These are phyloP conservation scores for Pythium grandisporangium DNA, from an alignment of 352 stramenopile species.

Conservation along the genomic window DNA sequence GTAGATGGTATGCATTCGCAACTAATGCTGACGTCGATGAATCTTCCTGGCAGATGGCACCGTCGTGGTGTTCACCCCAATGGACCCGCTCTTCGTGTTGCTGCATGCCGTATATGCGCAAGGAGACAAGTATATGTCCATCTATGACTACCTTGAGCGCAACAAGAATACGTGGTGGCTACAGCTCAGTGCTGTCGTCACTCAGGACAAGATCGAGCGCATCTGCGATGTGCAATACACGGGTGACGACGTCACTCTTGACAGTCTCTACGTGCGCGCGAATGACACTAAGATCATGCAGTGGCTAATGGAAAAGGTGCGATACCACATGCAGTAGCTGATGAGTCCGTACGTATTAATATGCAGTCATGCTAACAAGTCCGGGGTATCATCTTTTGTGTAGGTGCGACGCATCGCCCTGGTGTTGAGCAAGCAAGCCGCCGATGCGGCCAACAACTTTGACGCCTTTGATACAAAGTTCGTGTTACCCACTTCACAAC, in stretches of 20 bases:
- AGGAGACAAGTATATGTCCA: conserved; percentile 31
- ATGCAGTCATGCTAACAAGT: too few species aligned
- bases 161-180: conserved; percentile 51
- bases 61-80: conserved; percentile 46
- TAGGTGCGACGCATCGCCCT: conserved; percentile 20
- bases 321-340: too few species aligned
- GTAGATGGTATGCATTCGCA: too few species aligned
- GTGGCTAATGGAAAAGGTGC: conserved; percentile 45
- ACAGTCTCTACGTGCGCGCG: conserved; percentile 44
- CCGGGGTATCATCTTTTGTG: too few species aligned
- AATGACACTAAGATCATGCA: conserved; percentile 38
- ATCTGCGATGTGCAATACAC: conserved; percentile 50
- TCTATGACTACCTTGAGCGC: conserved; percentile 43
- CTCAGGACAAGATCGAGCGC: conserved; percentile 17
- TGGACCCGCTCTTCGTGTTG: conserved; percentile 70
- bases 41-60: too few species aligned
- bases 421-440: conserved; percentile 27
- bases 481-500: conserved; percentile 16
- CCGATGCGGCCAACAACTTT: not conserved
- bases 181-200: conserved; percentile 20
- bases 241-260: conserved; percentile 25
- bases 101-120: conserved; percentile 40
- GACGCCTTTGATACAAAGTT: conserved; percentile 28
- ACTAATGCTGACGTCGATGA: too few species aligned
- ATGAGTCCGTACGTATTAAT: too few species aligned